These are phyloP conservation scores for Xerocomus potaroensis DNA, from an alignment of 768 basidiomycete genomes.

Conservation along the genomic window DNA sequence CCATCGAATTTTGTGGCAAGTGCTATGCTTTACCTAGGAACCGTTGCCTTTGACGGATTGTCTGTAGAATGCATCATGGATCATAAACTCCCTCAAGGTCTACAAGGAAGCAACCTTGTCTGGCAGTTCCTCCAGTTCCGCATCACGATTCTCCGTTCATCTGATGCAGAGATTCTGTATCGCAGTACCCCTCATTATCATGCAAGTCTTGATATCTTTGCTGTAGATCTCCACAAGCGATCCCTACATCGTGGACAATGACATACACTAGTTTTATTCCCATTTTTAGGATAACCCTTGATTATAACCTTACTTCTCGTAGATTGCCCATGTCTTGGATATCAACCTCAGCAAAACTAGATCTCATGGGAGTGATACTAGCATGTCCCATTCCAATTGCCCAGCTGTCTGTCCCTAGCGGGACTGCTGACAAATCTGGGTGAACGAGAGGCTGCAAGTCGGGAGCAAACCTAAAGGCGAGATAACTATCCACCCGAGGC, in stretches of 20 bases:
- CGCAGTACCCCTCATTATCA: neutral
- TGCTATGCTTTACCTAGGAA: conserved; percentile 2
- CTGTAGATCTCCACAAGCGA: conserved; percentile 12
- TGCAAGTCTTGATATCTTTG: conserved; percentile 14
- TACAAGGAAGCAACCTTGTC: conserved; percentile 55
- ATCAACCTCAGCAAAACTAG: conserved; percentile 61
- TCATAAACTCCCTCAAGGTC: conserved; percentile 73
- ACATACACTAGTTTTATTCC: conserved; percentile 3
- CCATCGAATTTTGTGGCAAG: conserved; percentile 70
- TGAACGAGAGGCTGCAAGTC: conserved; percentile 66
- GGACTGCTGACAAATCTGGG: conserved; percentile 55
- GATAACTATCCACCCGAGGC: conserved; percentile 26
- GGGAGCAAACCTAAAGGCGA: conserved; percentile 74
- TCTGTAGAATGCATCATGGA: conserved; percentile 72
- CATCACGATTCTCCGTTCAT: conserved; percentile 1
- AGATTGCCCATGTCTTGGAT: neutral
- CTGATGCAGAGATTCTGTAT: conserved; percentile 9
- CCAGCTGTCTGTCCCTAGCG: conserved; percentile 80
- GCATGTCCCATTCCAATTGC: conserved; percentile 65
- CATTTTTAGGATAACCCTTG: conserved; percentile 33
- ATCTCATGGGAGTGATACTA: conserved; percentile 74
- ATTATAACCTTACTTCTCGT: conserved; percentile 29
- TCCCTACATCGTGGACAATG: neutral
- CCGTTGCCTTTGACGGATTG: conserved; percentile 3
- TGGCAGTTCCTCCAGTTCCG: conserved; percentile 30